Evolutionary conservation across 1,284 basidiomycete species (phyloP).

Genomic region (Tilletiopsis washingtonensis): DNA sequence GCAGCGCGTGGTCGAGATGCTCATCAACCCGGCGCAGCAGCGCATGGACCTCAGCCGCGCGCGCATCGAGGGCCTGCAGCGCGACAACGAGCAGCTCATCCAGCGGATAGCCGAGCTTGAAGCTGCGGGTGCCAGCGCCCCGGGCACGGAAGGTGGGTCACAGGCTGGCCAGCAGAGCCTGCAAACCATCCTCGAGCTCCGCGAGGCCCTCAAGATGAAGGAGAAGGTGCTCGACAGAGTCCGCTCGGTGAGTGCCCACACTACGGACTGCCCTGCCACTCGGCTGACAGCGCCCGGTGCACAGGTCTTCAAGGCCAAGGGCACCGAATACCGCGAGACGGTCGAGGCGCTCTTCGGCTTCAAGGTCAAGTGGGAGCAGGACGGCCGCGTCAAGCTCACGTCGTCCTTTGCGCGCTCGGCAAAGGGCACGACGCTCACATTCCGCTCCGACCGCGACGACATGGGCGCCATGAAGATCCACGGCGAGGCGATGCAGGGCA

Average conservation of each 20-base stretch:
- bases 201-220: no score
- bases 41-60: constrained; percentile 64
- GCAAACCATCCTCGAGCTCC: no score
- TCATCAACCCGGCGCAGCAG: constrained; percentile 65
- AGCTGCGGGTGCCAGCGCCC: no score
- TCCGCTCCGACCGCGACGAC: background rate
- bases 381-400: constrained; percentile 2
- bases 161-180: no score
- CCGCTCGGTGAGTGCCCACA: no score
- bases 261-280: no score
- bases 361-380: background rate
- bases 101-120: constrained; percentile 41
- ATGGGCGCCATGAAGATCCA: constrained; percentile 1
- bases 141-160: no score
- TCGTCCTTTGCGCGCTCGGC: constrained; percentile 4
- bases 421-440: constrained; percentile 4
- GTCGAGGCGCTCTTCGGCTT: constrained; percentile 7
- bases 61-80: constrained; percentile 61
- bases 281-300: no score
- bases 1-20: constrained; percentile 61
- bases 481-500: constrained; percentile 5
- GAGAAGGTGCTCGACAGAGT: no score
- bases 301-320: constrained; percentile 3
- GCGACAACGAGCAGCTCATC: constrained; percentile 65
- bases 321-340: background rate